Conservation (phyloP, 2,329 filamentous ascomycete species). For the Pyrenochaeta sp. region DNA sequence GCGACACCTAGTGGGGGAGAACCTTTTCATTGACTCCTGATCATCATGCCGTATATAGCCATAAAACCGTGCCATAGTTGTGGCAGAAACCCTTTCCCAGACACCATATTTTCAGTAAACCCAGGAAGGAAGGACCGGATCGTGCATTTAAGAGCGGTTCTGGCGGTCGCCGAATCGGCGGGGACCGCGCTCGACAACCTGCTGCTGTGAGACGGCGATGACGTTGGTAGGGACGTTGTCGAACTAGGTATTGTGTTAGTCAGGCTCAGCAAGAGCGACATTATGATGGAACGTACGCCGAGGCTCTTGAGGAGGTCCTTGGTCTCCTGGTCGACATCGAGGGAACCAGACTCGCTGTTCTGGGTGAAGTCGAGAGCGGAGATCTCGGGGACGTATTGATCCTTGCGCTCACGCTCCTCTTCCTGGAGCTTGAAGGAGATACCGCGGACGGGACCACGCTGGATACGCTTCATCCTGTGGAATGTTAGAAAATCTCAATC, state of each 20-base stretch:
- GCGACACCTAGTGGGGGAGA: slow-evolving; percentile 80
- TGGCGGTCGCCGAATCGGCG: slow-evolving; percentile 76
- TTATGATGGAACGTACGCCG: slow-evolving; percentile 74
- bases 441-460: slow-evolving; percentile 97
- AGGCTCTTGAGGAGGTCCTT: slow-evolving; percentile 99
- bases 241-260: slow-evolving; percentile 68
- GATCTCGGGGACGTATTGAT: slow-evolving; percentile 99
- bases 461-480: slow-evolving; percentile 96
- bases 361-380: slow-evolving; percentile 98
- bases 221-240: slow-evolving; percentile 98
- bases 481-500: slow-evolving; percentile 9
- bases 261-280: background rate
- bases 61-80: slow-evolving; percentile 88
- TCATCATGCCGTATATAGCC: slow-evolving; percentile 74
- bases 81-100: slow-evolving; percentile 95
- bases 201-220: slow-evolving; percentile 86
- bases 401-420: slow-evolving; percentile 99
- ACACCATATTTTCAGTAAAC: slow-evolving; percentile 59
- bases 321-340: slow-evolving; percentile 96
- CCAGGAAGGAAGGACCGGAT: slow-evolving; percentile 59
- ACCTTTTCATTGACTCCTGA: slow-evolving; percentile 64
- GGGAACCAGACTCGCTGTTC: slow-evolving; percentile 88
- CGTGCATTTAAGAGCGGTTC: slow-evolving; percentile 40
- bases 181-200: slow-evolving; percentile 81
- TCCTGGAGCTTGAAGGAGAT: slow-evolving; percentile 99